These are phyloP conservation scores for Jaapia argillacea DNA, from an alignment of 768 basidiomycete species.

Conservation along the genomic window DNA sequence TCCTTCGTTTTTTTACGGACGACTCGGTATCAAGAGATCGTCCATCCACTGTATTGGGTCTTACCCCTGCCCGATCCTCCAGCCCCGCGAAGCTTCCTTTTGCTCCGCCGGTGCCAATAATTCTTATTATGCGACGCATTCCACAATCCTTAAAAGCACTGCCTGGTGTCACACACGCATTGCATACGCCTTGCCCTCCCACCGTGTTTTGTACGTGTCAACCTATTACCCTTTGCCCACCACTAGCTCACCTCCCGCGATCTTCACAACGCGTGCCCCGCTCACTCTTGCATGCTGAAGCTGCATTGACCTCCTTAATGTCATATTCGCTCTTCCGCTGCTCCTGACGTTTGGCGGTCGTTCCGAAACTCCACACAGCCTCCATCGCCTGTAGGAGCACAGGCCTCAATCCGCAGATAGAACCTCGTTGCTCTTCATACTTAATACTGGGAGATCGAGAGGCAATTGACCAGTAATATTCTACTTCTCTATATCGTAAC, in stretches of 20 bases:
- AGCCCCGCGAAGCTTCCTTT: neutral
- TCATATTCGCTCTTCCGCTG: neutral
- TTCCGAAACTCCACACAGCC: neutral
- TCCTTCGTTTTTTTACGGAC: too few species aligned
- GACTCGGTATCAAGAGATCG: too few species aligned
- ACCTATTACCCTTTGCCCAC: constrained; percentile 31
- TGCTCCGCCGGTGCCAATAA: neutral
- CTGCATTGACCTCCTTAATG: too few species aligned
- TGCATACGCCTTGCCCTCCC: neutral
- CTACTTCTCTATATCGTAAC: constrained; percentile 31
- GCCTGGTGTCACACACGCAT: neutral
- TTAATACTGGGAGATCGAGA: constrained; percentile 4
- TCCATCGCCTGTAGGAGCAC: too few species aligned
- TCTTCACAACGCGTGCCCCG: too few species aligned
- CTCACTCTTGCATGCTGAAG: too few species aligned
- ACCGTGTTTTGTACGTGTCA: too few species aligned
- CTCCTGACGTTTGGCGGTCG: neutral
- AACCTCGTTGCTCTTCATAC: constrained; percentile 3
- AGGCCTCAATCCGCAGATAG: neutral
- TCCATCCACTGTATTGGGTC: neutral
- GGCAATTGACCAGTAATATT: constrained; percentile 14
- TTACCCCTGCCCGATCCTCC: neutral
- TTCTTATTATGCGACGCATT: neutral
- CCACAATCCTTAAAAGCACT: neutral
- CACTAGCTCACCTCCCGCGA: too few species aligned